phyloP scores from a whole-genome alignment of 106 monocot genomes.

The Platanthera guangdongensis region DNA sequence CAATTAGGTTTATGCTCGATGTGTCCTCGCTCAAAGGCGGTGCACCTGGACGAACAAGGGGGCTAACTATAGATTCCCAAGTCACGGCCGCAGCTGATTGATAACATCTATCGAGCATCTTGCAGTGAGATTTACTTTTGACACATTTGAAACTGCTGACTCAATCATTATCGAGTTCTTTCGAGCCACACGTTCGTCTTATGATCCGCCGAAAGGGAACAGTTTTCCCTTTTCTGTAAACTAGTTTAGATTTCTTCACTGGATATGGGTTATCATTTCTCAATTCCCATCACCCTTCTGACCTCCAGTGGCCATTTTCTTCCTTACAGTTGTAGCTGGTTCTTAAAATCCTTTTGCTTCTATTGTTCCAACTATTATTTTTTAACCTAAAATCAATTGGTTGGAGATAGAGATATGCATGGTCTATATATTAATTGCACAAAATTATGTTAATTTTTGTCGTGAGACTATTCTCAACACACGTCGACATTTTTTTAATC shows the following conservation, averaged over 20 bases:
- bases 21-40: slow-evolving; percentile 54
- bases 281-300: not conserved
- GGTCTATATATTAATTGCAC: too few relatives aligned
- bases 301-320: not conserved
- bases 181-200: not conserved
- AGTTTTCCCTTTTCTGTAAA: not conserved
- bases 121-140: not conserved
- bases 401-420: too few relatives aligned
- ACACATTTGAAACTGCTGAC: not conserved
- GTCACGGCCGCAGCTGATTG: not conserved
- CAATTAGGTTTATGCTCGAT: slow-evolving; percentile 47
- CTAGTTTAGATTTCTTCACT: not conserved
- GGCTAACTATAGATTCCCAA: slow-evolving; percentile 18
- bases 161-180: not conserved
- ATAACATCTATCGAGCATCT: not conserved
- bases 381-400: too few relatives aligned
- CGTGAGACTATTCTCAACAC: too few relatives aligned
- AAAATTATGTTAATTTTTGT: too few relatives aligned
- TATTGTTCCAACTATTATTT: too few relatives aligned
- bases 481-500: too few relatives aligned
- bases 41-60: slow-evolving; percentile 68
- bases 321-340: not conserved
- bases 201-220: not conserved
- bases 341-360: too few relatives aligned
- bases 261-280: not conserved